Base-by-base conservation (phyloP, 805 yeast genomes). In the Spathaspora passalidarum region DNA sequence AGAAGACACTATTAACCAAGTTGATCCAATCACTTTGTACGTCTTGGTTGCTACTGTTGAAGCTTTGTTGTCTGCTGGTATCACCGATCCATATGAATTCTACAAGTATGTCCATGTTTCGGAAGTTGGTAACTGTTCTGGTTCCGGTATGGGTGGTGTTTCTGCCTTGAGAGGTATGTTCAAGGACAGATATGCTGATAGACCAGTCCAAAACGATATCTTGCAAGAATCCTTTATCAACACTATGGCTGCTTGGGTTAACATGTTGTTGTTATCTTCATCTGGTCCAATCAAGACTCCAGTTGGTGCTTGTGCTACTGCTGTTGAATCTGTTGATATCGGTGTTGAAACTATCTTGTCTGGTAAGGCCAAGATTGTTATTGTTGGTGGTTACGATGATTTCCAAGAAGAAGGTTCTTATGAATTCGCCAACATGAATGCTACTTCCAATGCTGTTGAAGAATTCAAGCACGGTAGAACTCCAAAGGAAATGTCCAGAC, bases 141-240 rank as follows among this genome's bases (percentile, higher is more conserved):
- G 99, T 76, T 90, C 97, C 47, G 99, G 99, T 82, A 92, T 94
- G 96, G 99, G 99, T 73, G 99, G 99, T 85, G 95, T 92, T 60
- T 68, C 86, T 57, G 99, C 99, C 44, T 74, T 94, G 63, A 88
- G 95, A 69, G 97, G 97, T 59, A 94, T 94, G 98, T 94, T 90
- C 79, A 90, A 80, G 71, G 96, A 92, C 64, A 84, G 99, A 75
- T 94, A 79, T 75, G 75, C 81, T 57, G 99, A 94, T 67, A 78
- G 78, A 70, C 97, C 96, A 46, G 97, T 91, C 46, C 99, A 95
- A 76, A 94, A 88, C 66, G 99, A 94, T 73, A 86, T 94, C 56
- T 78, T 94, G 58, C 99, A 92, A 74, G 99, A 94, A 73, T 91
- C 99, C 49, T 94, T 94, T 75, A 91, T 95, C 76, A 94, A 94